Base-by-base conservation (phyloP, 768 basidiomycete species). In the Mycena maculata region DNA sequence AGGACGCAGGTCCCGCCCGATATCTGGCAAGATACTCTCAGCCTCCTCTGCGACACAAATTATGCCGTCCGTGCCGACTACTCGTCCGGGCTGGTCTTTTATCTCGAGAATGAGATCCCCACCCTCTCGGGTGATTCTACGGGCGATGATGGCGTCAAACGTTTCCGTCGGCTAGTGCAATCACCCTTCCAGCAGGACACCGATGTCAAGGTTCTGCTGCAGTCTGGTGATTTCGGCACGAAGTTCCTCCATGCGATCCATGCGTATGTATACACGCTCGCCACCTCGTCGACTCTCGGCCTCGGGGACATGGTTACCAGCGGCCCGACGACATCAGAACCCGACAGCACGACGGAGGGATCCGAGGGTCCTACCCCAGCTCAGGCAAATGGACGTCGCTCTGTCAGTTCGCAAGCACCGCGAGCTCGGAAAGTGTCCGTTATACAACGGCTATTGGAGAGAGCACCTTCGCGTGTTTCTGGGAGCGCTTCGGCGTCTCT, bases 21-120 rank as follows among this genome's bases (percentile, higher is more conserved):
- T 74, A 87, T 92, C 36, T 97, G 95, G 95, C 93, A 95, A 75
- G 95, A 97, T 67, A 96, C 93, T 2, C 77, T 97, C 47, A 91
- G 90, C 52, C 82, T 98, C 28, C 78, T 97, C 5, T 96, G 94
- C 75, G 94, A 97, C 74, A 76, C 80, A 15, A 90, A 94, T 62
- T 90, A 87, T 71, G 81, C 87, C n/a, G 89, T 96, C 23, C 89
- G 96, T 60, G 86, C 87, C 15, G 92, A 93, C 69, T 96, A 95
- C 75, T 86, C 90, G 1, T 80, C 85, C 39, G 87, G 90, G 5
- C 78, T 98, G n/a, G 79, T 92, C 4, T 87, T 89, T 50, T 98
- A 95, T 78, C 79, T 96, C 66, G 82, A 86, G 41, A 83, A 88
- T 63, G 95, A 98, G 79, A 88, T 95, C 74, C 85, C 88, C 5